These are phyloP conservation scores for Ceratorhiza oryzae-sativae DNA, from an alignment of 1,284 basidiomycete genomes.

Conservation along the genomic window DNA sequence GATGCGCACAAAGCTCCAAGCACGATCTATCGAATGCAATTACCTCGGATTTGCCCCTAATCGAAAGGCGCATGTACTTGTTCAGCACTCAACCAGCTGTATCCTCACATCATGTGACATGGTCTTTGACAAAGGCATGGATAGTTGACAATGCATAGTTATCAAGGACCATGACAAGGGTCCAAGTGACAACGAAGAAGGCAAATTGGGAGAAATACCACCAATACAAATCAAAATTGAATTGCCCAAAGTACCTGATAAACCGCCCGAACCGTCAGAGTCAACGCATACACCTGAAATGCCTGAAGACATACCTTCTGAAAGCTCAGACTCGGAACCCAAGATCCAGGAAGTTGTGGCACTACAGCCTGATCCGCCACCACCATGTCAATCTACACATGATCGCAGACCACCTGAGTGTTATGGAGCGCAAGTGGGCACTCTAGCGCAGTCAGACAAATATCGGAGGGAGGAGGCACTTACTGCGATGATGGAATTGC, in stretches of 20 bases:
- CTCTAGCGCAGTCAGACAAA: constrained; percentile 15
- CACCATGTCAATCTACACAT: background rate
- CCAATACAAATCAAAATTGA: background rate
- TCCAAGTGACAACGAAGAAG: background rate
- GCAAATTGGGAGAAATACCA: background rate
- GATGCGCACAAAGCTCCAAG: constrained; percentile 11
- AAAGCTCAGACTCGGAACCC: background rate
- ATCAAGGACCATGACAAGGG: background rate
- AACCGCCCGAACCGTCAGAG: too few relatives aligned
- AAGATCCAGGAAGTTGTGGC: background rate
- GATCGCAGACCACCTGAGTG: background rate
- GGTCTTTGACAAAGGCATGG: constrained; percentile 15
- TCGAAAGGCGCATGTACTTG: constrained; percentile 14
- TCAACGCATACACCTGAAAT: constrained; percentile 24
- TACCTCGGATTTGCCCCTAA: constrained; percentile 20
- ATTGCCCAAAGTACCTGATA: too few relatives aligned
- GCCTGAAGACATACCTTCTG: constrained; percentile 41
- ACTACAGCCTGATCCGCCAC: background rate
- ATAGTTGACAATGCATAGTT: background rate
- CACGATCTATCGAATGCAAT: constrained; percentile 3
- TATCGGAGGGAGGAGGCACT: background rate
- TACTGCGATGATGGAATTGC: background rate
- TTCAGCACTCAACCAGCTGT: background rate
- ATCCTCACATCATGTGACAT: constrained; percentile 20
- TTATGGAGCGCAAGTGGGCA: background rate